Conservation (phyloP, 202 grass and related monocot genomes). For the Dendrocalamus latiflorus region DNA sequence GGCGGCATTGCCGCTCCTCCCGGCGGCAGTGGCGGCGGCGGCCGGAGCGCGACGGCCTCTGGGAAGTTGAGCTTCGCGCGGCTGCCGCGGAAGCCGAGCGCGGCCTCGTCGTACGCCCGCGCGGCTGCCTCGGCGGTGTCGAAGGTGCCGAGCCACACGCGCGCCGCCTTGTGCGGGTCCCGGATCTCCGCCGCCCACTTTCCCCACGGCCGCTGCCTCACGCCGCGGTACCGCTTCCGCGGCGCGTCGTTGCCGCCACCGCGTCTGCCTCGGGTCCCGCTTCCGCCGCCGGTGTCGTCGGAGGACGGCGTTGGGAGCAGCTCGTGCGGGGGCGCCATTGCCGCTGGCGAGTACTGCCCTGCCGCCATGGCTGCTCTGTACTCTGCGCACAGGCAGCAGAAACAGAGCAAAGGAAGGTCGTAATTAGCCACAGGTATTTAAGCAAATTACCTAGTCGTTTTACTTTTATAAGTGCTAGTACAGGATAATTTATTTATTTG, state of each 20-base stretch:
- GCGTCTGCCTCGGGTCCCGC: not conserved
- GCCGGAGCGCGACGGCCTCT: not conserved
- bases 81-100: conserved; percentile 45
- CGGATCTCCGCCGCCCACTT: conserved; percentile 74
- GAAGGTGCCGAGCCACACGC: conserved; percentile 66
- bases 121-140: conserved; percentile 47
- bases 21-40: not conserved
- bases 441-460: not conserved
- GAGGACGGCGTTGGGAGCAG: not conserved
- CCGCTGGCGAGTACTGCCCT: not conserved
- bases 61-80: conserved; percentile 60
- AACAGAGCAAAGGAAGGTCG: not conserved
- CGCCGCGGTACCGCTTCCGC: conserved; percentile 36
- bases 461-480: not conserved
- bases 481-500: not conserved
- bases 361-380: not conserved
- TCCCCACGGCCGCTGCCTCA: conserved; percentile 64
- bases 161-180: conserved; percentile 49
- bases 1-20: too few relatives aligned
- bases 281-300: not conserved
- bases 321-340: not conserved
- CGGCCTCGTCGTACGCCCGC: conserved; percentile 49
- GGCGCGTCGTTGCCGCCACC: not conserved
- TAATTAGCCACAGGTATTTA: not conserved
- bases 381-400: not conserved